These are phyloP conservation scores for Crithidia sp. DNA, from an alignment of 208 protist species.

Conservation along the genomic window DNA sequence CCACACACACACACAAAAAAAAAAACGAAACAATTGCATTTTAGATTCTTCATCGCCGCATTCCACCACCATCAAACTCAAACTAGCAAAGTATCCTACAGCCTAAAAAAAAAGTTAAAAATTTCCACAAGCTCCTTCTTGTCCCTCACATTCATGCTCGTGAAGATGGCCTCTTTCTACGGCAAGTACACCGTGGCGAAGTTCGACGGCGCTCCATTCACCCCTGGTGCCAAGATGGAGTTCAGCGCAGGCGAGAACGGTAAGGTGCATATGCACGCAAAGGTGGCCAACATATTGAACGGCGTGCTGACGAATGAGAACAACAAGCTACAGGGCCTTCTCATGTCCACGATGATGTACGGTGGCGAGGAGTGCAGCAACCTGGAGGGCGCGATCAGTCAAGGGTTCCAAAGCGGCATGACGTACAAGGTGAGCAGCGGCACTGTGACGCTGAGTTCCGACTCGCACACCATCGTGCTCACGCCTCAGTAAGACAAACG, in stretches of 20 bases:
- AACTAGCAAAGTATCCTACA: too few relatives aligned
- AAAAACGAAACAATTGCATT: too few relatives aligned
- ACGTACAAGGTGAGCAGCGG: constrained; percentile 19
- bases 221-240: constrained; percentile 17
- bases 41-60: too few relatives aligned
- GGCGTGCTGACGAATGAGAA: constrained; percentile 33
- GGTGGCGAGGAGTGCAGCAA: constrained; percentile 25
- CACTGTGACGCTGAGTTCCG: constrained; percentile 33
- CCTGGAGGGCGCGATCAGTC: constrained; percentile 38
- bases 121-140: neutral
- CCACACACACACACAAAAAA: too few relatives aligned
- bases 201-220: constrained; percentile 28
- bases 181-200: constrained; percentile 37
- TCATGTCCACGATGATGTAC: constrained; percentile 56
- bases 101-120: too few relatives aligned
- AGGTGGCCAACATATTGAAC: constrained; percentile 46
- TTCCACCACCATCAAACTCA: too few relatives aligned
- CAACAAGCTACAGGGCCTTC: constrained; percentile 35
- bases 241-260: constrained; percentile 12
- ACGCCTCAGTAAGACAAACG: constrained; percentile 6
- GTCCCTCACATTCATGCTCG: neutral
- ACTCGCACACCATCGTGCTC: constrained; percentile 33
- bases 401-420: constrained; percentile 44
- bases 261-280: constrained; percentile 15
- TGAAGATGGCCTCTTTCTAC: constrained; percentile 26